Percentiles rank a stretch among this genome's conserved stretches.
phyloP scores from a whole-genome alignment of 2,329 filamentous ascomycete species.

The Capronia americana region DNA sequence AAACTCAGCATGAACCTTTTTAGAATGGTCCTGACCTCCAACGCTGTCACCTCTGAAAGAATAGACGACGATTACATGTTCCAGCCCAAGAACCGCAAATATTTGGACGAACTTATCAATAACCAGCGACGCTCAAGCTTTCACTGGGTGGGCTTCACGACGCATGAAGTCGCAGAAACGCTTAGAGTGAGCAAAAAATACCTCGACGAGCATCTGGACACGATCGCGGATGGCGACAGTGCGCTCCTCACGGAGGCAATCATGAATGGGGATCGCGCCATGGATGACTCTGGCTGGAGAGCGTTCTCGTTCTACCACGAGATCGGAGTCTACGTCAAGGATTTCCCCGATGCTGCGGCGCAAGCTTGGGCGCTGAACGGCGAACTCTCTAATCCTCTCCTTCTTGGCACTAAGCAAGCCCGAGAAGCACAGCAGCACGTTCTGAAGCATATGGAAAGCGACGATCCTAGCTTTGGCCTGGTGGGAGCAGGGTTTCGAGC shows the following conservation, averaged over 20 bases:
- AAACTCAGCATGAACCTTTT: conserved; percentile 84
- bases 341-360: conserved; percentile 68
- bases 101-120: conserved; percentile 70
- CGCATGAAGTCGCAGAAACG: conserved; percentile 65
- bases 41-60: conserved; percentile 85
- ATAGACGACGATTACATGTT: conserved; percentile 89
- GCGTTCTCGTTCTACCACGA: conserved; percentile 75
- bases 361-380: conserved; percentile 72
- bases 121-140: conserved; percentile 86
- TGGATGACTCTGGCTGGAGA: conserved; percentile 67
- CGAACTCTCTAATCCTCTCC: conserved; percentile 52
- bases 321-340: conserved; percentile 73
- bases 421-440: conserved; percentile 63
- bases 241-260: conserved; percentile 68
- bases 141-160: conserved; percentile 77
- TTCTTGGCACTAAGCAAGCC: conserved; percentile 65
- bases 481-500: conserved; percentile 50
- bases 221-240: conserved; percentile 67
- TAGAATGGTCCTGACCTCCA: conserved; percentile 80
- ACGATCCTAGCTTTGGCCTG: conserved; percentile 50
- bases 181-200: conserved; percentile 73
- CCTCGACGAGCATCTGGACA: conserved; percentile 65
- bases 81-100: conserved; percentile 72
- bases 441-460: conserved; percentile 45
- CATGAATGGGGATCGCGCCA: conserved; percentile 65